These are phyloP conservation scores for Cyberlindnera japonica DNA, from an alignment of 805 yeast genomes.

Conservation along the genomic window DNA sequence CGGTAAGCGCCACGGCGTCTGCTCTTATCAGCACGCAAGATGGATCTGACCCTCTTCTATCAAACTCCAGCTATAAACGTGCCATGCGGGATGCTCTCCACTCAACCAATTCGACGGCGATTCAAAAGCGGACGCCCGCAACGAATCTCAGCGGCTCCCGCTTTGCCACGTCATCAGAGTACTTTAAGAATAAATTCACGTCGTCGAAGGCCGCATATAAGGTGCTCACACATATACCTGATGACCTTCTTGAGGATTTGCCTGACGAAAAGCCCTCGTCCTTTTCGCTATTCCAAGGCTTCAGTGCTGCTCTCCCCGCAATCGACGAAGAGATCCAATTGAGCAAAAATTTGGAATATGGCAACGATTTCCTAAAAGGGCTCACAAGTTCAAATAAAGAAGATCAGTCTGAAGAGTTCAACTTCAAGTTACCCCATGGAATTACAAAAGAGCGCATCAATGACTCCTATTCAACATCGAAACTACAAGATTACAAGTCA, in stretches of 20 bases:
- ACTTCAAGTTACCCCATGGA: slow-evolving; percentile 35
- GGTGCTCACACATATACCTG: slow-evolving; percentile 53
- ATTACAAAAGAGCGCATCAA: slow-evolving; percentile 40
- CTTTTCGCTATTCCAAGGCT: slow-evolving; percentile 67
- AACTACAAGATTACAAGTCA: slow-evolving; percentile 35
- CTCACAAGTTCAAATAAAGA: slow-evolving; percentile 25
- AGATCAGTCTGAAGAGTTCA: slow-evolving; percentile 18
- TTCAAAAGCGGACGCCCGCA: slow-evolving; percentile 29
- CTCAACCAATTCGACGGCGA: slow-evolving; percentile 31
- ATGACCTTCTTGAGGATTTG: slow-evolving; percentile 53
- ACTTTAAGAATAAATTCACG: slow-evolving; percentile 36
- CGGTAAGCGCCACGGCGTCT: slow-evolving; percentile 55
- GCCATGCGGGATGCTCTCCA: slow-evolving; percentile 44
- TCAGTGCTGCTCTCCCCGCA: slow-evolving; percentile 54
- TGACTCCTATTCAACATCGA: slow-evolving; percentile 39
- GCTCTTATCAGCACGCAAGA: slow-evolving; percentile 36
- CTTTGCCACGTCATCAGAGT: slow-evolving; percentile 34
- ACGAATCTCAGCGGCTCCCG: slow-evolving; percentile 24
- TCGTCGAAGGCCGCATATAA: slow-evolving; percentile 40
- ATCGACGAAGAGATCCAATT: slow-evolving; percentile 40
- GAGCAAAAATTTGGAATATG: slow-evolving; percentile 24
- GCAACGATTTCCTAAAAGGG: slow-evolving; percentile 18
- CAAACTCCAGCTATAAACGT: slow-evolving; percentile 38
- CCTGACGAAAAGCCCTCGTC: slow-evolving; percentile 37
- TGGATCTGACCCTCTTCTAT: slow-evolving; percentile 33